Evolutionary conservation across 2,329 filamentous ascomycete species (phyloP), one percentile per base, ranked within the genome.

Genomic region (Epichloe uncinata): DNA sequence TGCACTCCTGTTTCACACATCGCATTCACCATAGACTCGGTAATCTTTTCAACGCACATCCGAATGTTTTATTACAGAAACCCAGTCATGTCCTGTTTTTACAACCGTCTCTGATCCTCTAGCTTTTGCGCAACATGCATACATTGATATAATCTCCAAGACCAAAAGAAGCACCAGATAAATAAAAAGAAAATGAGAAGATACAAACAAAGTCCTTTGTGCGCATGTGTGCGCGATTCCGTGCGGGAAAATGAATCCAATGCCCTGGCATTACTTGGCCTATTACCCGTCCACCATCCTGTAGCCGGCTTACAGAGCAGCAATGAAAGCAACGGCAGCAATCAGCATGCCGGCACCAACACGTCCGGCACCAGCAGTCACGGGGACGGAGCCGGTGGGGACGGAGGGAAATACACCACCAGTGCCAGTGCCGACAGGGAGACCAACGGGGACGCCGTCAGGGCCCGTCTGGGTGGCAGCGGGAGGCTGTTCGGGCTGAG

Each of bases 271-370:
- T 30, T 30, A 30, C 26, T 30, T 30, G 26, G 26, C 26, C 26
- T 30, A 8, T 30, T 9, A 8, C 26, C 26, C 7, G 15, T 12
- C 12, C 30, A 26, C 33, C 26, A 42, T 16, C 18, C n/a, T n/a
- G 20, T 9, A 9, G 5, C 47, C 44, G 49, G 53, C 52, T 72
- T 75, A 77, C 58, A 78, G 64, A 55, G 67, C 71, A 58, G 67
- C 68, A 51, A 71, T 61, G 51, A 71, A 57, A 49, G 68, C 70
- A 58, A 74, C 64, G 55, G 67, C 67, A 51, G 67, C 69, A 47
- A 73, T 59, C 48, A 69, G 71, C 50, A 76, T 64, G 53, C 70
- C 70, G 51, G 67, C 65, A 52, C 64, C 65, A 47, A 69, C 55
- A 51, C 65, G 69, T 54, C 62, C 65, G 51, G 67, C 63, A 57